phyloP scores from a whole-genome alignment of 805 yeast genomes.

The Wilhelminamyces savonicus region DNA sequence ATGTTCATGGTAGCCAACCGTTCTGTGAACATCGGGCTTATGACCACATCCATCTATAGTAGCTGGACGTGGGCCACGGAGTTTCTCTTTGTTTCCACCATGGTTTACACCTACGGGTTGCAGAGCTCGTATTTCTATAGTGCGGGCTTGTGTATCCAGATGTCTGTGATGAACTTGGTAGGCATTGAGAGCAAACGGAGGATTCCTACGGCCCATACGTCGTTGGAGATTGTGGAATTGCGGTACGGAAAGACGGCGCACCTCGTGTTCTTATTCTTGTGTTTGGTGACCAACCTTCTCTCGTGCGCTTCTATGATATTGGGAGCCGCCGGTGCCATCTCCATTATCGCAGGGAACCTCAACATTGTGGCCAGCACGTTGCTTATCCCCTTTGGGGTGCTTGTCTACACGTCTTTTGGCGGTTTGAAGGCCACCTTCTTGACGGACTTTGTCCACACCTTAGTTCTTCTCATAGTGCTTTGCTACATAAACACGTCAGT shows the following conservation, averaged over 20 bases:
- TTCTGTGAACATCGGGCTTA: slow-evolving; percentile 5
- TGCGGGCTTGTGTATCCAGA: slow-evolving; percentile 21
- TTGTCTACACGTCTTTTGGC: slow-evolving; percentile 43
- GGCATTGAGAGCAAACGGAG: slow-evolving; percentile 23
- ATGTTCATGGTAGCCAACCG: slow-evolving; percentile 20
- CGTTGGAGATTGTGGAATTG: slow-evolving; percentile 22
- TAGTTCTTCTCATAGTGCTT: slow-evolving; percentile 17
- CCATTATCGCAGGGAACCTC: slow-evolving; percentile 20
- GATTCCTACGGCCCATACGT: slow-evolving; percentile 22
- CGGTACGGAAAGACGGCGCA: slow-evolving; percentile 20
- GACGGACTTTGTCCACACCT: slow-evolving; percentile 33
- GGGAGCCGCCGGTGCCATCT: slow-evolving; percentile 22
- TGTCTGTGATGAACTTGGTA: slow-evolving; percentile 16
- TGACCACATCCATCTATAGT: slow-evolving; percentile 18
- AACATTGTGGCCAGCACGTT: slow-evolving; percentile 20
- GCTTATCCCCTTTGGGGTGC: slow-evolving; percentile 31
- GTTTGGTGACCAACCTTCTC: slow-evolving; percentile 17
- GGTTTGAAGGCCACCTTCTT: slow-evolving; percentile 48
- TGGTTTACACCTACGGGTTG: slow-evolving; percentile 20
- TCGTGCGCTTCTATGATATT: slow-evolving; percentile 22
- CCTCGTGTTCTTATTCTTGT: slow-evolving; percentile 17
- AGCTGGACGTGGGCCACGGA: slow-evolving; percentile 27
- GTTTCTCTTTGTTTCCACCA: slow-evolving; percentile 17
- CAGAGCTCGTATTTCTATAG: slow-evolving; percentile 18
- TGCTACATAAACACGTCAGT: slow-evolving; percentile 21